phyloP scores from a whole-genome alignment of 1,139 yeast species.

The Lodderomyces beijingensis region DNA sequence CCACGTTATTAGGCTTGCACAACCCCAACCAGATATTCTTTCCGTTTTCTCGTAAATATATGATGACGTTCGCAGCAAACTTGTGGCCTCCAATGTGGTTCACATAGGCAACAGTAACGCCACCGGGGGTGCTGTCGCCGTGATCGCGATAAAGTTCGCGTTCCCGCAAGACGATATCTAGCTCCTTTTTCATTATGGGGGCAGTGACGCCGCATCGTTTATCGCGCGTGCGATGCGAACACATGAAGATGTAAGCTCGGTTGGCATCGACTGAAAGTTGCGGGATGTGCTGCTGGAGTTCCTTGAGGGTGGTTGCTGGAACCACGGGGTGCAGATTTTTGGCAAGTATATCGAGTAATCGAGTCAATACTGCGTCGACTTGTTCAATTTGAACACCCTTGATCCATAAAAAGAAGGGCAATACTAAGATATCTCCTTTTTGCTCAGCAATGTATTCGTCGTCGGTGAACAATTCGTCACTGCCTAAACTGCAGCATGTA shows the following conservation, averaged over 20 bases:
- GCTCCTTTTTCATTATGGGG: constrained; percentile 79
- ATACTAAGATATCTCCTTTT: constrained; percentile 55
- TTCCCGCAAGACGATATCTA: constrained; percentile 70
- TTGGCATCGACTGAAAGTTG: constrained; percentile 27
- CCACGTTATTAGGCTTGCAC: constrained; percentile 71
- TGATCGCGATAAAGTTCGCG: constrained; percentile 67
- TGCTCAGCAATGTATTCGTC: constrained; percentile 37
- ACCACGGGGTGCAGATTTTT: too few species aligned
- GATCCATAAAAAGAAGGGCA: constrained; percentile 81
- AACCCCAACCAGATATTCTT: constrained; percentile 86
- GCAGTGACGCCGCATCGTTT: constrained; percentile 93
- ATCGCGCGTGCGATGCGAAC: constrained; percentile 89
- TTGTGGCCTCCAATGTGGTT: constrained; percentile 97
- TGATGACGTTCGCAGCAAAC: constrained; percentile 80
- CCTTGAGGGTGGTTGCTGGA: constrained; percentile 2
- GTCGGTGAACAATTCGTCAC: constrained; percentile 33
- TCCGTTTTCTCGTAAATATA: constrained; percentile 62
- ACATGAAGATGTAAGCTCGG: constrained; percentile 62
- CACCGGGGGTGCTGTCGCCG: constrained; percentile 69
- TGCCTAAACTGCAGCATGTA: constrained; percentile 47
- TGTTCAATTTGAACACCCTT: constrained; percentile 44
- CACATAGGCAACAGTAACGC: constrained; percentile 63
- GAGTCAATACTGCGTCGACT: constrained; percentile 42
- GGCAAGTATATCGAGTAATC: constrained; percentile 17
- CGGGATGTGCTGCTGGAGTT: constrained; percentile 7